Evolutionary conservation across 805 yeast species (phyloP).

Genomic region (Monosporozyma yasuniensis): DNA sequence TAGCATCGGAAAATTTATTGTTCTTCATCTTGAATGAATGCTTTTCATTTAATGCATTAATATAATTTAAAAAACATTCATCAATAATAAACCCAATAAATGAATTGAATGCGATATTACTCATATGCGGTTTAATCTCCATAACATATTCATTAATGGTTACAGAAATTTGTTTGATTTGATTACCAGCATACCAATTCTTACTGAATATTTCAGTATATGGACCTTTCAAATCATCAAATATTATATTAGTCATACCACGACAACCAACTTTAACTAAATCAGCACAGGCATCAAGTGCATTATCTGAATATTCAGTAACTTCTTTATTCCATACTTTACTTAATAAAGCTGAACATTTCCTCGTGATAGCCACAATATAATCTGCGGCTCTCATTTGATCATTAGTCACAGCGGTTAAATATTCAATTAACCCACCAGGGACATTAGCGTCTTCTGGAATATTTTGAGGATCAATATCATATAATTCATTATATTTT

Average conservation of each 20-base stretch:
- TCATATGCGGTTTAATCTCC: slow-evolving; percentile 49
- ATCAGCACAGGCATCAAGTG: slow-evolving; percentile 72
- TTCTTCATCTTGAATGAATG: slow-evolving; percentile 36
- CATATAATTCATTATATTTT: slow-evolving; percentile 27
- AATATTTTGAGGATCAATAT: slow-evolving; percentile 28
- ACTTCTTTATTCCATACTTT: slow-evolving; percentile 55
- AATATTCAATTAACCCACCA: slow-evolving; percentile 74
- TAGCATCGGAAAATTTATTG: slow-evolving; percentile 39
- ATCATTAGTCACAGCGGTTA: slow-evolving; percentile 77
- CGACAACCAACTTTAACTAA: slow-evolving; percentile 58
- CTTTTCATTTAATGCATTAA: slow-evolving; percentile 37
- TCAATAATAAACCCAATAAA: slow-evolving; percentile 46
- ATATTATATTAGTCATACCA: slow-evolving; percentile 49
- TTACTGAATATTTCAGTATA: slow-evolving; percentile 55
- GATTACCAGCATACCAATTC: slow-evolving; percentile 55
- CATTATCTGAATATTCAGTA: slow-evolving; percentile 46
- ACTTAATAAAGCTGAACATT: slow-evolving; percentile 48
- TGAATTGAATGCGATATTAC: slow-evolving; percentile 45
- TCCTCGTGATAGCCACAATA: slow-evolving; percentile 59
- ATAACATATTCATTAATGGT: slow-evolving; percentile 68
- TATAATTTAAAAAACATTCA: slow-evolving; percentile 41
- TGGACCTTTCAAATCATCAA: slow-evolving; percentile 61
- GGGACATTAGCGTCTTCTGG: slow-evolving; percentile 39
- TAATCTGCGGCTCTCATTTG: slow-evolving; percentile 65
- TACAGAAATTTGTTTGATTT: slow-evolving; percentile 55